Percentiles rank a stretch among this genome's conserved stretches.
Conservation (phyloP, 1,284 basidiomycete genomes). For the Mycena sp. region DNA sequence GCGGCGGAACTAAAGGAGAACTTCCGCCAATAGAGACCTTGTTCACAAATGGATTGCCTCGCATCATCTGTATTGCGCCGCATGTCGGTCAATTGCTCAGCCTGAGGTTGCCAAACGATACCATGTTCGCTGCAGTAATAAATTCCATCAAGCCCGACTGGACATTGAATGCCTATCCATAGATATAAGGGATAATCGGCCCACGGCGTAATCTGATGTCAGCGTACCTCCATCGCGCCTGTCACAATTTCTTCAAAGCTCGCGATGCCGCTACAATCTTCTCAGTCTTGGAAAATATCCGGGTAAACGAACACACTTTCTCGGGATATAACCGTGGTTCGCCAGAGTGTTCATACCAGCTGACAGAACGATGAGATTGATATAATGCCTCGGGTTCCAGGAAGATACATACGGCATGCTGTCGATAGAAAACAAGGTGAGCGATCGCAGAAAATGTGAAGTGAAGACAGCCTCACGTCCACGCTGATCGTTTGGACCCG, state of each 20-base stretch:
- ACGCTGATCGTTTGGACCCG: slow-evolving; percentile 23
- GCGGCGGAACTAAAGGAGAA: slow-evolving; percentile 9
- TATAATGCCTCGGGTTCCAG: slow-evolving; percentile 2
- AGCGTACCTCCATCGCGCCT: slow-evolving; percentile 19
- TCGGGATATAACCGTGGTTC: slow-evolving; percentile 9
- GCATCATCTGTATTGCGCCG: slow-evolving; percentile 4
- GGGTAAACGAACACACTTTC: slow-evolving; percentile 11
- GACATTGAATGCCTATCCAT: slow-evolving; percentile 18
- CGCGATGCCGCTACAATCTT: slow-evolving; percentile 12
- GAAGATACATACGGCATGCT: slow-evolving; percentile 17
- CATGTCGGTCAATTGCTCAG: slow-evolving; percentile 4
- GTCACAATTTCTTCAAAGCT: slow-evolving; percentile 16
- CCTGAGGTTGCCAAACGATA: slow-evolving; percentile 2
- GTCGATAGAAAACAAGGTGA: not conserved
- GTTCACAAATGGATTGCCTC: slow-evolving; percentile 20
- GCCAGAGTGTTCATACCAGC: slow-evolving; percentile 21
- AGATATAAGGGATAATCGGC: not conserved
- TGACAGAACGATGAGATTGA: slow-evolving; percentile 4
- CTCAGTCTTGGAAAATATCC: not conserved
- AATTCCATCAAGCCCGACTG: slow-evolving; percentile 5
- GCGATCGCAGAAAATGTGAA: not conserved
- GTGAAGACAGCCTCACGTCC: slow-evolving; percentile 16
- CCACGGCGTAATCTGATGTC: not conserved
- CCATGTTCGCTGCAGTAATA: slow-evolving; percentile 10
- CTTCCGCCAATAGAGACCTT: slow-evolving; percentile 15